Conservation (phyloP, 306 rosid genomes). For the Neltuma alba region DNA sequence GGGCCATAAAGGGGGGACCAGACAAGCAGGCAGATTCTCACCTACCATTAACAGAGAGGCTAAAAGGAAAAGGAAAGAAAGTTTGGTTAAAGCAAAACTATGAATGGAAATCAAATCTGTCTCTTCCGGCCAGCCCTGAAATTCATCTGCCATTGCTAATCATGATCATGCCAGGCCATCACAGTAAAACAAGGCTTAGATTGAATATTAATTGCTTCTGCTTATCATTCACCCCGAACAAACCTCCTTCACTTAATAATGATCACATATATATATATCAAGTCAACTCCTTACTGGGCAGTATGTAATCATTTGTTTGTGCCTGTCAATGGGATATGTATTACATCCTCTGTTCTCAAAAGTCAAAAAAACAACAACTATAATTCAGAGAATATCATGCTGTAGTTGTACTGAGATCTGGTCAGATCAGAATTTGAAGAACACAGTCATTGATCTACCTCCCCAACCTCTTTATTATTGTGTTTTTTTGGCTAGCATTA, state of each 20-base stretch:
- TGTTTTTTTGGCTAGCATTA: not conserved
- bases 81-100: not conserved
- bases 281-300: constrained; percentile 17
- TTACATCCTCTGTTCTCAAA: not conserved
- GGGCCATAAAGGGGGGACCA: not conserved
- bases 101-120: constrained; percentile 31
- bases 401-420: not conserved
- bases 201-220: constrained; percentile 18
- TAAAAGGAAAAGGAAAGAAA: not conserved
- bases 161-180: not conserved
- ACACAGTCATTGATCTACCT: not conserved
- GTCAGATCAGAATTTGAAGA: not conserved
- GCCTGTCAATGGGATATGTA: constrained; percentile 2
- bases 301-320: not conserved
- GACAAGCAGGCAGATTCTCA: not conserved
- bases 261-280: not conserved
- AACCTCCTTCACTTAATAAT: not conserved
- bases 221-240: constrained; percentile 9
- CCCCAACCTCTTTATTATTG: not conserved
- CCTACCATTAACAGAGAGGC: not conserved
- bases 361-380: not conserved
- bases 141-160: not conserved
- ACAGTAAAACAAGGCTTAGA: constrained; percentile 4
- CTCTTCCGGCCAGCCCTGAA: constrained; percentile 1
- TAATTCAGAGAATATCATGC: constrained; percentile 4